A percentile compares a stretch with the other conserved stretches of the same genome.
Conservation (phyloP, 73 alveolate genomes). For the Paraurostyla sp. region DNA sequence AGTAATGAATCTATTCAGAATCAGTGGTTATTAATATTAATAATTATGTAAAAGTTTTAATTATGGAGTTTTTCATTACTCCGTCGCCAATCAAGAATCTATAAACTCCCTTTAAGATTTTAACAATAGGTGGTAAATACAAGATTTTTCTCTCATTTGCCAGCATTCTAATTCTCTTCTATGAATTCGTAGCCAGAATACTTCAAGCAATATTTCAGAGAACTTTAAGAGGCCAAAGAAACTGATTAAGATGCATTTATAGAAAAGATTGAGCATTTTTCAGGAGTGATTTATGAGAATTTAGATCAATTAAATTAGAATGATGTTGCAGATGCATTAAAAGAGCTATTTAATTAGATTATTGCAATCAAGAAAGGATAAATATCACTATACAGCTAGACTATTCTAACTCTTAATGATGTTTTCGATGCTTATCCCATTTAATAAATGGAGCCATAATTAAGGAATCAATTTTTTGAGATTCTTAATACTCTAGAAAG, state of each 20-base stretch:
- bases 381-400: not conserved
- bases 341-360: not conserved
- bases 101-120: no score
- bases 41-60: no score
- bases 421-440: conserved; percentile 41
- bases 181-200: not conserved
- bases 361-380: not conserved
- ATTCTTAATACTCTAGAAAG: not conserved
- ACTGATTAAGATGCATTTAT: conserved; percentile 26
- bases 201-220: not conserved
- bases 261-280: conserved; percentile 26
- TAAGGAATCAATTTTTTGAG: not conserved
- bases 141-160: no score
- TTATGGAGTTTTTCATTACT: no score
- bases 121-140: no score
- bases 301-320: not conserved
- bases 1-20: no score
- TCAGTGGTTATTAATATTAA: no score
- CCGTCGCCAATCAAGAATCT: no score
- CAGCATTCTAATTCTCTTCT: no score
- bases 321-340: conserved; percentile 38
- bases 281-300: conserved; percentile 13
- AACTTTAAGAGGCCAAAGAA: not conserved
- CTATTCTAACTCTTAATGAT: conserved; percentile 20
- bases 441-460: not conserved